Percentiles rank a stretch among this genome's conserved stretches.
Conservation (phyloP, 176 grass and related monocot genomes). For the Olyra latifolia region DNA sequence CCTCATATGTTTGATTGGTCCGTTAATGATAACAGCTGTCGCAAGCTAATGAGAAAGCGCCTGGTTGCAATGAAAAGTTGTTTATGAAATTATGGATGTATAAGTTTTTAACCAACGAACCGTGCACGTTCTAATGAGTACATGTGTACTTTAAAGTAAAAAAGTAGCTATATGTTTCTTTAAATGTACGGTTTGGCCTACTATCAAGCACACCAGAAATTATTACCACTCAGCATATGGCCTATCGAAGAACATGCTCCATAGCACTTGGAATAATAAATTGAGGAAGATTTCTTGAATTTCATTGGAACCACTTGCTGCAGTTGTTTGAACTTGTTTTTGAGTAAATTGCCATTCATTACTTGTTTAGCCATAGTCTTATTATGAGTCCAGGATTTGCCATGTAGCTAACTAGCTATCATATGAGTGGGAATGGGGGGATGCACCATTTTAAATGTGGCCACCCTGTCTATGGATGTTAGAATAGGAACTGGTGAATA, state of each 20-base stretch:
- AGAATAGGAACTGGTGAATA: background rate
- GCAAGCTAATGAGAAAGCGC: background rate
- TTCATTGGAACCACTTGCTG: background rate
- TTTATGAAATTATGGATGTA: constrained; percentile 17
- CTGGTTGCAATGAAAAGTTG: background rate
- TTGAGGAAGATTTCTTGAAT: background rate
- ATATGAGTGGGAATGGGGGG: background rate
- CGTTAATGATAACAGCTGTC: background rate
- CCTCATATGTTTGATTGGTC: background rate
- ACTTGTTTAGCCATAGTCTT: background rate
- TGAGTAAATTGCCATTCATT: background rate
- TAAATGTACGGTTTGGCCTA: background rate
- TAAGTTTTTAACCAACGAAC: constrained; percentile 13
- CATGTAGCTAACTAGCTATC: background rate
- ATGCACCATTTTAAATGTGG: background rate
- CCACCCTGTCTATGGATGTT: background rate
- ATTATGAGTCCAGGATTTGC: background rate
- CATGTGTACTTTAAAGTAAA: background rate
- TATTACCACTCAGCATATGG: background rate
- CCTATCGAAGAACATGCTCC: background rate
- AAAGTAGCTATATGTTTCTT: background rate
- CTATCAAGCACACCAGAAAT: background rate
- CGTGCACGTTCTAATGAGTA: background rate
- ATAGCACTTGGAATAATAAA: background rate
- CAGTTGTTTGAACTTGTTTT: background rate